Evolutionary conservation across 805 yeast species (phyloP).

Genomic region (Sugiyamaella americana): DNA sequence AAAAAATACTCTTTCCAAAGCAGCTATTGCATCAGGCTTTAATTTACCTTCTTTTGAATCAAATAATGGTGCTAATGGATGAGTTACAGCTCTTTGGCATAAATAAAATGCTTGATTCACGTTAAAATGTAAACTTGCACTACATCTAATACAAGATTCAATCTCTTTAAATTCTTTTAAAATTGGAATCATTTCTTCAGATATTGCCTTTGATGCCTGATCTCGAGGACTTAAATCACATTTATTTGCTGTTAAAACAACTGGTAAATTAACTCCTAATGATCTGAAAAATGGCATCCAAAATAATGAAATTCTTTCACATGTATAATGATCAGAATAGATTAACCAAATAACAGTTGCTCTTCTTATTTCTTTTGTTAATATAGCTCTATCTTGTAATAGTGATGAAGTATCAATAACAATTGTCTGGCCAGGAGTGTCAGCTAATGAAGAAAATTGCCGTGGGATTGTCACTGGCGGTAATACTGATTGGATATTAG

Average conservation of each 20-base stretch:
- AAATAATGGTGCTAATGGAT: slow-evolving; percentile 87
- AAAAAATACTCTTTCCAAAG: slow-evolving; percentile 73
- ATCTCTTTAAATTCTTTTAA: slow-evolving; percentile 89
- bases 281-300: slow-evolving; percentile 95
- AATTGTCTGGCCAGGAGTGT: slow-evolving; percentile 39
- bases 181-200: slow-evolving; percentile 80
- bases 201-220: slow-evolving; percentile 43
- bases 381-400: slow-evolving; percentile 49
- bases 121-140: slow-evolving; percentile 77
- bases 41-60: slow-evolving; percentile 84
- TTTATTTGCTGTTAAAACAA: slow-evolving; percentile 85
- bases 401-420: slow-evolving; percentile 67
- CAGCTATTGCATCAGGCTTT: slow-evolving; percentile 70
- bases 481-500: slow-evolving; percentile 67
- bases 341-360: slow-evolving; percentile 95
- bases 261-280: slow-evolving; percentile 87
- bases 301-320: slow-evolving; percentile 82
- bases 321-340: slow-evolving; percentile 89
- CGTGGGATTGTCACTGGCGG: slow-evolving; percentile 82
- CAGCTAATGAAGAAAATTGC: slow-evolving; percentile 47
- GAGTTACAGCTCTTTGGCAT: slow-evolving; percentile 88
- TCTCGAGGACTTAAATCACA: slow-evolving; percentile 39
- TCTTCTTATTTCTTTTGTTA: slow-evolving; percentile 68
- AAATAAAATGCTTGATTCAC: slow-evolving; percentile 88
- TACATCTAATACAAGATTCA: slow-evolving; percentile 83